Evolutionary conservation across 2,329 filamentous ascomycete species (phyloP), one percentile per base, ranked within the genome.

Genomic region (Aspergillus neoniger): DNA sequence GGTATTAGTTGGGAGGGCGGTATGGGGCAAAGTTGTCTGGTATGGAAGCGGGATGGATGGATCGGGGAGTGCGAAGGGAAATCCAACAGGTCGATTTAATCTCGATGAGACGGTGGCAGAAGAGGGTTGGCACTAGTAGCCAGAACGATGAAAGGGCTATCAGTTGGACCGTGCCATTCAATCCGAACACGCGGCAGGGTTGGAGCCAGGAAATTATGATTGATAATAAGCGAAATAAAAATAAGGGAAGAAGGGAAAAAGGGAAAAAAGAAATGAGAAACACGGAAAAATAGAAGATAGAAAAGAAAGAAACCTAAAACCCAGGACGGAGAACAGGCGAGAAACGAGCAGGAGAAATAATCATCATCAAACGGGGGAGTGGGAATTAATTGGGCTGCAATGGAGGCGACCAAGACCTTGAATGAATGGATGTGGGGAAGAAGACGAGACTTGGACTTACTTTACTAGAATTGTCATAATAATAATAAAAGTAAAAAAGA

Each of bases 361-460:
- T 43, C 36, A 55, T 44, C 52, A 55, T 55, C 51, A 59, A 44
- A 60, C 10, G 9, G 50, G 52, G 36, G 21, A 44, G 32, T 56
- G 58, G 58, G 58, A 50, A 60, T 65, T 65, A 41, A 61, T 65
- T 65, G 59, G 63, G 63, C 62, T 64, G 62, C 61, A 64, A 64
- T 55, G 57, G 55, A 65, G 32, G 60, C 55, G 39, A 60, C 54
- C 32, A 21, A 53, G 39, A 36, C 54, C 57, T 50, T 43, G 17
- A 44, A 21, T 36, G 30, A 47, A 54, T 48, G 30, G 60, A 49
- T 62, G 60, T 62, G 56, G 60, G 60, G 59, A 50, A 47, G 23
- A 47, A 47, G 38, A 48, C 30, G 51, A 52, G 5, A 36, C 10
- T 38, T 41, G 9, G 49, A 43, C 41, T 36, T 50, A 53, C 41